Percentiles rank a stretch among this genome's conserved stretches.
Evolutionary conservation across 2,329 filamentous ascomycete genomes (phyloP).

Genomic region (Ophiostoma tasmaniense): DNA sequence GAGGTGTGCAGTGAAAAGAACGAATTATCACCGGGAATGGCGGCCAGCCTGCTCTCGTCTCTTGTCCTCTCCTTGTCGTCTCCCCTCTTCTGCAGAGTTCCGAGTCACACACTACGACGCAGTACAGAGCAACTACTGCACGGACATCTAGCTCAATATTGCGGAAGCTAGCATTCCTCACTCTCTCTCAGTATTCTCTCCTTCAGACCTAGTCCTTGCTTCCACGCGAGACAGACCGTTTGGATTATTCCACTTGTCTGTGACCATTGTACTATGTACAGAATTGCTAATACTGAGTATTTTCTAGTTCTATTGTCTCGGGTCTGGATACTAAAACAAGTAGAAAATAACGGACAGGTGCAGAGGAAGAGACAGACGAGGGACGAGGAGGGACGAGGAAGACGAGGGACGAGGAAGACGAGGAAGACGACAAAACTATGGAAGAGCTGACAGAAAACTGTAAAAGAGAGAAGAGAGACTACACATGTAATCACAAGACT

Average conservation of each 20-base stretch:
- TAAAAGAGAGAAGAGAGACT: too few relatives aligned
- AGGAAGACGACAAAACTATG: too few relatives aligned
- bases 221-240: conserved; percentile 2
- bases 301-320: not conserved
- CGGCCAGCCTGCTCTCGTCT: too few relatives aligned
- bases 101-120: not conserved
- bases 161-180: too few relatives aligned
- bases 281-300: too few relatives aligned
- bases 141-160: not conserved
- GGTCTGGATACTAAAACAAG: conserved; percentile 1
- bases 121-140: not conserved
- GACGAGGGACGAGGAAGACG: not conserved
- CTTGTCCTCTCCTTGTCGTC: too few relatives aligned
- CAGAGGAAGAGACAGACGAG: not conserved
- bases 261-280: too few relatives aligned
- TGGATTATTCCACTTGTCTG: conserved; percentile 1
- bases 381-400: too few relatives aligned
- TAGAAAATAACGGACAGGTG: conserved; percentile 2
- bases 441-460: too few relatives aligned
- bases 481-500: not conserved
- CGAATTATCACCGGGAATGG: not conserved
- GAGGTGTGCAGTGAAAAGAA: not conserved
- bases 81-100: too few relatives aligned
- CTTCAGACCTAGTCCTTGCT: not conserved
- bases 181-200: too few relatives aligned